Conservation (phyloP, 169 alveolate species). For the Eimeria sp. region DNA sequence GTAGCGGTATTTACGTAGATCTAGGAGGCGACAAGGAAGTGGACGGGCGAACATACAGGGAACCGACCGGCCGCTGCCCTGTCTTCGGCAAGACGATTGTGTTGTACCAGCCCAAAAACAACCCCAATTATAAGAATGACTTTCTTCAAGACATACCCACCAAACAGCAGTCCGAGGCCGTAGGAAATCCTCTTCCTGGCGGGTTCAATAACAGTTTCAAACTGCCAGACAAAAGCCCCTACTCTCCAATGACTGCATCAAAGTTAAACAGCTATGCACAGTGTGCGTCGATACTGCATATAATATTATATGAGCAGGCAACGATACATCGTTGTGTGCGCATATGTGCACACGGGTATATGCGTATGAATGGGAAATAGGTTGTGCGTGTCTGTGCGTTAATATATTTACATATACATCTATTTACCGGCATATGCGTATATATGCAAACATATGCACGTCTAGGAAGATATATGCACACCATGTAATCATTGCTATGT, state of each 20-base stretch:
- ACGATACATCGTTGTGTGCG: not conserved
- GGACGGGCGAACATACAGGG: constrained; percentile 59
- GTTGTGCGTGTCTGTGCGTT: too few relatives aligned
- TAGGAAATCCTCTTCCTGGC: constrained; percentile 73
- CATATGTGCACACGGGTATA: not conserved
- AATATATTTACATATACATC: too few relatives aligned
- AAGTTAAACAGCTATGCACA: not conserved
- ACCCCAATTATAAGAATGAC: constrained; percentile 12
- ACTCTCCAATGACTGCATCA: constrained; percentile 17
- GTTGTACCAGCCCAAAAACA: constrained; percentile 13
- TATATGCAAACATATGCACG: too few relatives aligned
- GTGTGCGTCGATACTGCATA: not conserved
- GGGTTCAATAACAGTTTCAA: constrained; percentile 49
- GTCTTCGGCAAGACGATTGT: constrained; percentile 47
- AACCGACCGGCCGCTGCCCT: constrained; percentile 63
- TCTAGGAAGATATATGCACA: too few relatives aligned
- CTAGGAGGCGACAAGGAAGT: constrained; percentile 42
- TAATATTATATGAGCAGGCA: not conserved
- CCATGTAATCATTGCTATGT: too few relatives aligned
- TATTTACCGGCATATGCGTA: too few relatives aligned
- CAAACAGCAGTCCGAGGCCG: not conserved
- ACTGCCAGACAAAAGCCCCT: not conserved
- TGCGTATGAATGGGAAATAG: too few relatives aligned
- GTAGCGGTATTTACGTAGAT: constrained; percentile 58
- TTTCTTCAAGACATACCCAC: constrained; percentile 56